Conservation (phyloP, 2,329 filamentous ascomycete genomes). For the Aspergillus sp. region DNA sequence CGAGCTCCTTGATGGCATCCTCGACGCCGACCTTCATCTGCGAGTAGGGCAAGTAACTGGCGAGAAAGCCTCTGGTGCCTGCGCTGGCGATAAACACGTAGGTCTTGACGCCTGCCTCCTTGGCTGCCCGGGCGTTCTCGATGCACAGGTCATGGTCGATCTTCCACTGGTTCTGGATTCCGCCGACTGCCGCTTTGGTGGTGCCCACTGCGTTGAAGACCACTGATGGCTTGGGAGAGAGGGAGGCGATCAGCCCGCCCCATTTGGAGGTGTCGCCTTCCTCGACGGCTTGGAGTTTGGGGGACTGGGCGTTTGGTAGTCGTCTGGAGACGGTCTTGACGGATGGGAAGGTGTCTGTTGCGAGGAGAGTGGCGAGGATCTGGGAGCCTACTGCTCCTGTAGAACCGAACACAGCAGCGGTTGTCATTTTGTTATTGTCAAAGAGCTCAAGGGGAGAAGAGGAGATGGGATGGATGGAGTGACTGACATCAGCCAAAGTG, state of each 20-base stretch:
- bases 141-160: constrained; percentile 31
- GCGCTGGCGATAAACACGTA: constrained; percentile 28
- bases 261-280: constrained; percentile 24
- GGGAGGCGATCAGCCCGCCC: constrained; percentile 14
- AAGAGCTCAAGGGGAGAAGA: too few species aligned
- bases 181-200: constrained; percentile 22
- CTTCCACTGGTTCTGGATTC: constrained; percentile 26
- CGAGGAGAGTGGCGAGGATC: constrained; percentile 20
- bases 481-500: too few species aligned
- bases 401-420: constrained; percentile 21
- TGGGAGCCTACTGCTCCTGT: constrained; percentile 25
- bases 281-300: constrained; percentile 19
- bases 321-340: constrained; percentile 21
- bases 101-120: constrained; percentile 25
- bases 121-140: constrained; percentile 27
- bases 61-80: constrained; percentile 21
- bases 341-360: constrained; percentile 12
- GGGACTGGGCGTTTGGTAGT: constrained; percentile 13
- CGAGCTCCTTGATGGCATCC: constrained; percentile 24
- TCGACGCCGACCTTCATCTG: constrained; percentile 32
- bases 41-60: constrained; percentile 22
- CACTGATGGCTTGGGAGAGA: constrained; percentile 15
- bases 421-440: too few species aligned
- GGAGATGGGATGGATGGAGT: too few species aligned
- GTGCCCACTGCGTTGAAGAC: constrained; percentile 29